Base-by-base conservation (phyloP, 257 asterid species). In the Anisodus tanguticus region DNA sequence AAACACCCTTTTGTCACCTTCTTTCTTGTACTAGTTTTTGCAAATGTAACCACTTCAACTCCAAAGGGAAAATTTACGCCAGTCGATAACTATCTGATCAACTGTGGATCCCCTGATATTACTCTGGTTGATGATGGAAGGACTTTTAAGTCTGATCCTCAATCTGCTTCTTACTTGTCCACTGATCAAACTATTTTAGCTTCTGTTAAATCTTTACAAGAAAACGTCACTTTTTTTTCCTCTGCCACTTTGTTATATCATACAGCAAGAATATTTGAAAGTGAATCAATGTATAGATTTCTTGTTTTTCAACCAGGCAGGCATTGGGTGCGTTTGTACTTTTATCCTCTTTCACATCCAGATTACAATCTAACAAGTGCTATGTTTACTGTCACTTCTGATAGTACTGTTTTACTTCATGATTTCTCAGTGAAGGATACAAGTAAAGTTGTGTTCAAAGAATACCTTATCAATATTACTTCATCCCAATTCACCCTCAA, bases 111-210 rank as follows among this genome's bases (percentile, higher is more conserved):
- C 0, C 89, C 92, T 1, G 89, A 90, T 0, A 63, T 4, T 79
- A 89, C 92, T 2, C 69, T 88, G 60, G 92, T 95, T 19, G 95
- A 94, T 19, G 98, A 93, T 72, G 96, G 97, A 26, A 86, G 98
- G 49, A 90, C 90, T 9, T 95, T 95, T 86, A 92, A 90, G 82
- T 94, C 97, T 60, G 99, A 95, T 71, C 88, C 97, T 72, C 94
- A 91, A 79, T 92, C 98, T 15, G 86, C 95, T 3, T 91, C 98
- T 26, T 95, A 90, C 86, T 87, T 94, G 74, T 94, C 97, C 6
- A 93, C 97, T 5, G 97, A 95, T 11, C 93, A 95, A 85, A 88
- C 90, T 53, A 88, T 91, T 76, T 79, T 95, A 9, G 54, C 95
- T 83, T 93, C 97, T 68, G 43, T 85, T 6, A 35, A 79, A 11